Evolutionary conservation across 192 early-diverging fungal species (phyloP).

Genomic region (Thoreauomyces humboldtii): DNA sequence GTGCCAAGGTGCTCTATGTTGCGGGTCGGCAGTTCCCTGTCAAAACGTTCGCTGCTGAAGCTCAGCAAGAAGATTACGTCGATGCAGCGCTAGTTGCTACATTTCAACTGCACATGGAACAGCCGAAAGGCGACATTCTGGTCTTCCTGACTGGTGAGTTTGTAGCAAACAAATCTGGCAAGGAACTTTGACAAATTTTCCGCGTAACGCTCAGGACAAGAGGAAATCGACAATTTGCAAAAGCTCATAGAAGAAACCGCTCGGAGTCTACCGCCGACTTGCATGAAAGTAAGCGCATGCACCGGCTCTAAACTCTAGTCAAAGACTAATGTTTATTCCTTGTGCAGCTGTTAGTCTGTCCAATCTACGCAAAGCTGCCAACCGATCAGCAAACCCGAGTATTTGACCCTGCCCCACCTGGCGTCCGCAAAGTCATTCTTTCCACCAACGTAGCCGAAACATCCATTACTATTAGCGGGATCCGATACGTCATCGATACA

Average conservation of each 20-base stretch:
- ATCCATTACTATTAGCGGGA: slow-evolving; percentile 91
- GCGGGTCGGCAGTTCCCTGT: slow-evolving; percentile 91
- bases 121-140: slow-evolving; percentile 86
- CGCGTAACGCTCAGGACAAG: slow-evolving; percentile 53
- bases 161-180: no score
- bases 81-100: slow-evolving; percentile 83
- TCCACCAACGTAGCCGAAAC: slow-evolving; percentile 99
- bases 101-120: slow-evolving; percentile 86
- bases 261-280: slow-evolving; percentile 54
- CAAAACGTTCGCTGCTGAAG: slow-evolving; percentile 69
- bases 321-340: no score
- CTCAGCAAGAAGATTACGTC: slow-evolving; percentile 87
- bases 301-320: no score
- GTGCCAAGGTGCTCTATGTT: slow-evolving; percentile 80
- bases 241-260: slow-evolving; percentile 75
- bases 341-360: slow-evolving; percentile 70
- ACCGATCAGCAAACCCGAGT: slow-evolving; percentile 83
- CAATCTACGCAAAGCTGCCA: slow-evolving; percentile 91
- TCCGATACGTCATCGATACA: slow-evolving; percentile 91
- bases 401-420: slow-evolving; percentile 83
- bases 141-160: slow-evolving; percentile 91
- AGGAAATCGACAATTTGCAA: slow-evolving; percentile 91
- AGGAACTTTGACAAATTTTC: neutral
- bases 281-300: slow-evolving; percentile 15
- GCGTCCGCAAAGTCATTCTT: slow-evolving; percentile 88